A percentile compares a stretch with the other conserved stretches of the same genome.
These are phyloP conservation scores for Picea engelmannii DNA, from an alignment of 83 land plant species.

Conservation along the genomic window DNA sequence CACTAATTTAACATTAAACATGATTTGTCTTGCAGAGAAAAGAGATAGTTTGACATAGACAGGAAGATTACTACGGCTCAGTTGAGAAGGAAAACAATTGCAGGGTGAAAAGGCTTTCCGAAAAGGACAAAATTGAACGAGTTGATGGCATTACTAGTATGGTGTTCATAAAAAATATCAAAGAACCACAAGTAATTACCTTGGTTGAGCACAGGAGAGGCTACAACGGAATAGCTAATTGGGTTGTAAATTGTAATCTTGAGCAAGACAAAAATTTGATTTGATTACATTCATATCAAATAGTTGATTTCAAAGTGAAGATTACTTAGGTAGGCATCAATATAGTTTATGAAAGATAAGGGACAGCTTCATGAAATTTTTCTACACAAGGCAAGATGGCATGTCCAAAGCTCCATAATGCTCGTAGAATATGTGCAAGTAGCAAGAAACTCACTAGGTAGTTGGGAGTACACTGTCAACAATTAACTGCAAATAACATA, in stretches of 20 bases:
- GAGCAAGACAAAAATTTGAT: neutral
- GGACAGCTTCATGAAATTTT: slow-evolving; percentile 4
- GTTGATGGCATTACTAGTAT: neutral
- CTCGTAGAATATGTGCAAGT: neutral
- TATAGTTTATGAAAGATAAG: neutral
- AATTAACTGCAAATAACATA: neutral
- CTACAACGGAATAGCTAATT: neutral
- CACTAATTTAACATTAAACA: no score
- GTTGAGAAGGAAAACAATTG: neutral
- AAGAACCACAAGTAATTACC: neutral
- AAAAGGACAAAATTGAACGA: neutral
- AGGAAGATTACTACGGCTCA: neutral
- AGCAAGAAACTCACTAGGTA: neutral
- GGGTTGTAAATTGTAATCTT: neutral
- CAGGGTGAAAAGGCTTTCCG: neutral
- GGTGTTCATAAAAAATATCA: neutral
- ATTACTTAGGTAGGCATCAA: neutral
- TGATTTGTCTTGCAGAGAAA: no score
- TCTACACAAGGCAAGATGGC: neutral
- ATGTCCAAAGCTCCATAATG: neutral
- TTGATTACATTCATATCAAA: neutral
- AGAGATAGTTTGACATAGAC: neutral
- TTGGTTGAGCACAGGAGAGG: neutral
- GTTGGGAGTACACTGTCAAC: neutral
- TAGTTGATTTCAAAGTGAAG: neutral